These are phyloP conservation scores for Bertia moriformis DNA, from an alignment of 2,329 filamentous ascomycete species.

Conservation along the genomic window DNA sequence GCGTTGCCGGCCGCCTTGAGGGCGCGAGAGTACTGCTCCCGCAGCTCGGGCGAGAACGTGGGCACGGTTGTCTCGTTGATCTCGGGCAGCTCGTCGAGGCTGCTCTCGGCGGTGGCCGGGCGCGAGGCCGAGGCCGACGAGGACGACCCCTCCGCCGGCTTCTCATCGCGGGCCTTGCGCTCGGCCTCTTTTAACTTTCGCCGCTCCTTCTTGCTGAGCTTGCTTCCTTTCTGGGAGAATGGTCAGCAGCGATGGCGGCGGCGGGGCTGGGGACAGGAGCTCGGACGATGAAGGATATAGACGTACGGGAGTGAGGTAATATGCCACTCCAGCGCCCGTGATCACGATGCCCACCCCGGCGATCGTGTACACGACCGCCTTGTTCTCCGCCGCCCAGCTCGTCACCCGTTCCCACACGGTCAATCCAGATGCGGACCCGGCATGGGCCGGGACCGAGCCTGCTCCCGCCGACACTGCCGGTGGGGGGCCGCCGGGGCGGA, in stretches of 20 bases:
- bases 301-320: conserved; percentile 86
- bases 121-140: conserved; percentile 20
- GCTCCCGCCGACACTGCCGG: no score
- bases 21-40: conserved; percentile 75
- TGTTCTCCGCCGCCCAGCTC: conserved; percentile 88
- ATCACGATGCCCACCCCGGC: conserved; percentile 86
- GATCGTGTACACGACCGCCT: conserved; percentile 88
- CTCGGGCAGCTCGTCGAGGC: conserved; percentile 56
- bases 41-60: conserved; percentile 50
- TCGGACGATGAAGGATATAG: no score
- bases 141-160: conserved; percentile 17
- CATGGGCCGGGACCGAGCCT: no score
- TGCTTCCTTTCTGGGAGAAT: no score
- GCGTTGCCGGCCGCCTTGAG: conserved; percentile 93
- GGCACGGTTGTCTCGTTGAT: conserved; percentile 42
- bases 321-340: conserved; percentile 79
- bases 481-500: no score
- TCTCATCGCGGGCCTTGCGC: conserved; percentile 33
- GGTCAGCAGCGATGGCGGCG: no score
- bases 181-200: conserved; percentile 73
- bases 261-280: no score
- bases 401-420: conserved; percentile 81
- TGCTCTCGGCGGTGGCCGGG: conserved; percentile 36
- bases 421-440: no score
- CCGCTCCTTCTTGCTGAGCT: conserved; percentile 78